Conservation (phyloP, 306 rosid species). For the Begonia loranthoides region DNA sequence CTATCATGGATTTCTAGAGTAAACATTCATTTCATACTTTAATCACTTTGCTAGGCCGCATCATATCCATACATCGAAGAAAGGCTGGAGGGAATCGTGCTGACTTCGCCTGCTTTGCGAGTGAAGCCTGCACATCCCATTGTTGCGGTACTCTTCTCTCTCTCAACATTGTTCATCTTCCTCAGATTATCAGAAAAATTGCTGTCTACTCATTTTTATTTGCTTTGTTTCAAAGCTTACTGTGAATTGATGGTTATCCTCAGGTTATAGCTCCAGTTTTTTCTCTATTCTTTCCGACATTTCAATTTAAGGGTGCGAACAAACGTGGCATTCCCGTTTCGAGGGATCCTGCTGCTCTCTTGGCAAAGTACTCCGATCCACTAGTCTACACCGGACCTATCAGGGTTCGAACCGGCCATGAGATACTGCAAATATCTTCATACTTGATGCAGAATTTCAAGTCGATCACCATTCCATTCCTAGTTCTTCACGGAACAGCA, state of each 20-base stretch:
- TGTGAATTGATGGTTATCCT: no score
- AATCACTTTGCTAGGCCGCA: slow-evolving; percentile 30
- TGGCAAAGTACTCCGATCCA: slow-evolving; percentile 77
- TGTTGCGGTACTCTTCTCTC: slow-evolving; percentile 22
- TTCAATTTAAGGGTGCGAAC: slow-evolving; percentile 47
- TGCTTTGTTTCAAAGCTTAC: no score
- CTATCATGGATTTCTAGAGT: neutral
- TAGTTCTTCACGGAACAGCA: slow-evolving; percentile 81
- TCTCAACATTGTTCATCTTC: neutral
- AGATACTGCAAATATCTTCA: slow-evolving; percentile 50
- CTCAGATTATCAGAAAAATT: neutral
- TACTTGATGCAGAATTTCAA: slow-evolving; percentile 56
- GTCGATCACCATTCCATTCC: slow-evolving; percentile 51
- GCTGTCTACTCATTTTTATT: no score
- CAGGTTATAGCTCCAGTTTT: slow-evolving; percentile 70
- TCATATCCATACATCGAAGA: slow-evolving; percentile 64
- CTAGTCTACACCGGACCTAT: slow-evolving; percentile 66
- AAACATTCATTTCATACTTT: neutral
- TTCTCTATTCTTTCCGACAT: slow-evolving; percentile 55
- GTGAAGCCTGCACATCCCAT: slow-evolving; percentile 72
- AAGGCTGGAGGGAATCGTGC: slow-evolving; percentile 42
- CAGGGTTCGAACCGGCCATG: slow-evolving; percentile 68
- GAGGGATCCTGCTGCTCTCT: slow-evolving; percentile 69
- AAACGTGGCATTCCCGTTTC: slow-evolving; percentile 46
- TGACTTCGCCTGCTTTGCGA: slow-evolving; percentile 91